phyloP scores from a whole-genome alignment of 352 stramenopile species.

The Phytophthora foliorum region DNA sequence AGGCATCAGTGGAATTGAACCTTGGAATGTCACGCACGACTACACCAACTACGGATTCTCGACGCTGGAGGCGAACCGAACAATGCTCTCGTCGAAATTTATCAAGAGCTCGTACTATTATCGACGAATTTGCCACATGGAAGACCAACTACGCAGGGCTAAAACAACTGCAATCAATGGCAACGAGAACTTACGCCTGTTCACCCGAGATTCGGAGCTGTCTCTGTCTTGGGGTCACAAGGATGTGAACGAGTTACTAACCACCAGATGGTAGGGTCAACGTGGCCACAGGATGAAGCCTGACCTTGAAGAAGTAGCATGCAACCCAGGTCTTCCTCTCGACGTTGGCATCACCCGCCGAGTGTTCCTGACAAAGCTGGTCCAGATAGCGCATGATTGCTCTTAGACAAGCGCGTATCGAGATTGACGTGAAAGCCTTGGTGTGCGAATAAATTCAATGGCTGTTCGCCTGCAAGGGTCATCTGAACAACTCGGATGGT shows the following conservation, averaged over 20 bases:
- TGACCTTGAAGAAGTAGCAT: not conserved
- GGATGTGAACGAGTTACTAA: slow-evolving; percentile 4
- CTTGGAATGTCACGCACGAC: slow-evolving; percentile 52
- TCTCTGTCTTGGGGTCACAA: not conserved
- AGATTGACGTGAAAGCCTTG: too few relatives aligned
- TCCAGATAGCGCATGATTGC: not conserved
- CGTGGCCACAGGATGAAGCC: not conserved
- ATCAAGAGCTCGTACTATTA: slow-evolving; percentile 15
- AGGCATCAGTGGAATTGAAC: slow-evolving; percentile 15
- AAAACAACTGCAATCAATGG: too few relatives aligned
- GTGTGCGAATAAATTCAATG: too few relatives aligned
- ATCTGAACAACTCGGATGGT: not conserved
- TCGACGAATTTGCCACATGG: slow-evolving; percentile 35
- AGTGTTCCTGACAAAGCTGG: not conserved
- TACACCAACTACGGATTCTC: too few relatives aligned
- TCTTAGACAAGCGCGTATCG: not conserved
- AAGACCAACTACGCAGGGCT: slow-evolving; percentile 17
- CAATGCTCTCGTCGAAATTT: slow-evolving; percentile 37
- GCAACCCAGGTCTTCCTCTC: not conserved
- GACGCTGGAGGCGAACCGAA: slow-evolving; percentile 40
- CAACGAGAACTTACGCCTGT: too few relatives aligned
- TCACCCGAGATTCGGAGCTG: not conserved
- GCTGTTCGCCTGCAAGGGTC: too few relatives aligned
- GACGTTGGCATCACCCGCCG: not conserved
- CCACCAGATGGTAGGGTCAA: not conserved